Conservation (phyloP, 176 grass and related monocot species). For the Dactylis glomerata region DNA sequence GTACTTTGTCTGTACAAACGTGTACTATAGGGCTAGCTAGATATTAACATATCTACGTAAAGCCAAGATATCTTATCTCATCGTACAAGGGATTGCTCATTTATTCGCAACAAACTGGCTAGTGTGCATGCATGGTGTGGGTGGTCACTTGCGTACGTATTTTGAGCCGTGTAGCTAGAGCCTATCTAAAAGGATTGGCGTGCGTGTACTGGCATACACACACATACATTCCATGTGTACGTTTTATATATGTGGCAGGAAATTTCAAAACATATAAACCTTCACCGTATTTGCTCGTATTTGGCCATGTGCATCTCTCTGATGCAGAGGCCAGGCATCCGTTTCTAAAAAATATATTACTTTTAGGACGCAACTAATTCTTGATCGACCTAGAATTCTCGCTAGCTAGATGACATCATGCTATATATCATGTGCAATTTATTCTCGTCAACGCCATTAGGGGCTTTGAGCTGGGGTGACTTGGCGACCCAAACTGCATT, state of each 20-base stretch:
- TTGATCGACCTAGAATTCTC: no score
- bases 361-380: no score
- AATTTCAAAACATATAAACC: not conserved
- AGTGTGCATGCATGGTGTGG: not conserved
- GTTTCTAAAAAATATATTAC: no score
- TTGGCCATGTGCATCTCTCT: no score
- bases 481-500: no score
- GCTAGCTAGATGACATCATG: no score
- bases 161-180: not conserved
- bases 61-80: constrained; percentile 33
- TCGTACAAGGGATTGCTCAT: constrained; percentile 22
- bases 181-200: constrained; percentile 5
- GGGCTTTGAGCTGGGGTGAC: no score
- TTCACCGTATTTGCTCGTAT: no score
- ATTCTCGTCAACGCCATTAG: no score
- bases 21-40: not conserved
- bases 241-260: not conserved
- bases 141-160: not conserved
- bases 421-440: no score
- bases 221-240: not conserved
- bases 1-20: constrained; percentile 5
- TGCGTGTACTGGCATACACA: not conserved
- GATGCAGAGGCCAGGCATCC: no score
- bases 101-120: constrained; percentile 34
- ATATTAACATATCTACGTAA: not conserved